Evolutionary conservation across 495 filamentous ascomycete genomes (phyloP).

Genomic region (Parathielavia appendiculata): DNA sequence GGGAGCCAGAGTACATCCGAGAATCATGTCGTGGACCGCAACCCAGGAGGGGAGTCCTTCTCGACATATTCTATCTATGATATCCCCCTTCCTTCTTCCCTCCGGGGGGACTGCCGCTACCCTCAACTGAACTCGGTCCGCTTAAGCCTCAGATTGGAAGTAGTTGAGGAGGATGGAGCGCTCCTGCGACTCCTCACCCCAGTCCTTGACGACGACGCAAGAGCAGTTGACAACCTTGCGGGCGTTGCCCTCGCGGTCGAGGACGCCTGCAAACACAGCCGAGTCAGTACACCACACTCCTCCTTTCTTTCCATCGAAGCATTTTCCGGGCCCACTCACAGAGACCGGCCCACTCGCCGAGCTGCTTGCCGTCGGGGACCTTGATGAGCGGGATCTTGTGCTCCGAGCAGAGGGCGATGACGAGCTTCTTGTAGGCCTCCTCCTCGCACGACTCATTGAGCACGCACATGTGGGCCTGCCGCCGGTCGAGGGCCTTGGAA

Average conservation of each 20-base stretch:
- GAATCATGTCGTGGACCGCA: slow-evolving; percentile 7
- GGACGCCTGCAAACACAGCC: slow-evolving; percentile 59
- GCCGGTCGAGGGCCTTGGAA: slow-evolving; percentile 92
- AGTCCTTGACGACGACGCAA: slow-evolving; percentile 97
- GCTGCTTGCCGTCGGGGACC: slow-evolving; percentile 98
- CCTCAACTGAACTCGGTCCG: not conserved
- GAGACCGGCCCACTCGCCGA: slow-evolving; percentile 99
- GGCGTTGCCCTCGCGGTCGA: slow-evolving; percentile 98
- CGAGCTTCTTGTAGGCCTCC: slow-evolving; percentile 99
- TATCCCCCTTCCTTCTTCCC: slow-evolving; percentile 23
- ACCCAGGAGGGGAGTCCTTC: slow-evolving; percentile 16
- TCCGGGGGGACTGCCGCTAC: slow-evolving; percentile 18
- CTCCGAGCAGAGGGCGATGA: slow-evolving; percentile 94
- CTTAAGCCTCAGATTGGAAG: slow-evolving; percentile 82
- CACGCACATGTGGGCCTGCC: slow-evolving; percentile 99
- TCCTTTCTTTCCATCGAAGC: not conserved
- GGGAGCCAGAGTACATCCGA: slow-evolving; percentile 35
- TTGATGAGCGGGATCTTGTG: slow-evolving; percentile 99
- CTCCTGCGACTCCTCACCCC: slow-evolving; percentile 99
- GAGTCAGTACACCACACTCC: slow-evolving; percentile 9
- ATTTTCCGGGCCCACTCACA: slow-evolving; percentile 59
- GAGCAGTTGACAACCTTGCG: slow-evolving; percentile 99
- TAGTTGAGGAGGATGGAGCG: slow-evolving; percentile 97
- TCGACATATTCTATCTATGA: slow-evolving; percentile 23
- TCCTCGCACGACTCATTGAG: slow-evolving; percentile 98